Base-by-base conservation (phyloP, 768 basidiomycete species). In the Suillus fuscotomentosus region DNA sequence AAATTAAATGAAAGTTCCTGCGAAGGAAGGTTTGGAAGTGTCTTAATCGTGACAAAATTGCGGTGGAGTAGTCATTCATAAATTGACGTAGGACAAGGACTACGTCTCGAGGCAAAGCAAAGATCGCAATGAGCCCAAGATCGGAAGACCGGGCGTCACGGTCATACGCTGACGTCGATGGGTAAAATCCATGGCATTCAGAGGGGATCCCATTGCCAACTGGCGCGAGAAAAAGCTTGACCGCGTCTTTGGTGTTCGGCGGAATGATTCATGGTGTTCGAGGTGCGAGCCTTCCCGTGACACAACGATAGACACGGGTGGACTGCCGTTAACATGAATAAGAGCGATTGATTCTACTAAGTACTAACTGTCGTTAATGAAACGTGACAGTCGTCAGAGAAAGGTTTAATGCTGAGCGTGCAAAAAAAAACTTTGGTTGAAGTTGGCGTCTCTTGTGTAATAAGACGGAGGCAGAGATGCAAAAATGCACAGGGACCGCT, bases 401-500 rank as follows among this genome's bases (percentile, higher is more conserved):
- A 54, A 42, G 51, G 11, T 11, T 22, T 14, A 36, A 59, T 24
- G 61, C 57, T 62, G 61, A 62, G 56, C 17, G 42, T 60, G 56
- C 27, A 27, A 31, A 38, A 27, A 27, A 62, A 61, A 65, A 39
- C 63, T 31, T 67, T 66, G 70, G 65, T 59, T 68, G 51, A 54
- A 54, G 66, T 66, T 74, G 53, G 66, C 67, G 69, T 69, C 54
- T 63, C 66, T 65, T 69, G 74, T 54, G 53, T 54, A 54, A 34
- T 70, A 65, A 59, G 57, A 59, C 68, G 70, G 66, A 69, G 70
- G 61, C 68, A 64, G 42, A 60, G 42, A 68, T 61, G 70, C 65
- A 67, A 73, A 69, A 74, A 70, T 68, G 70, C 69, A 72, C 70
- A 72, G 70, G 71, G 69, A 69, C 71, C 61, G 70, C 72, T 75